Conservation (phyloP, 2,329 filamentous ascomycete genomes). For the Trichoderma arundinaceum region DNA sequence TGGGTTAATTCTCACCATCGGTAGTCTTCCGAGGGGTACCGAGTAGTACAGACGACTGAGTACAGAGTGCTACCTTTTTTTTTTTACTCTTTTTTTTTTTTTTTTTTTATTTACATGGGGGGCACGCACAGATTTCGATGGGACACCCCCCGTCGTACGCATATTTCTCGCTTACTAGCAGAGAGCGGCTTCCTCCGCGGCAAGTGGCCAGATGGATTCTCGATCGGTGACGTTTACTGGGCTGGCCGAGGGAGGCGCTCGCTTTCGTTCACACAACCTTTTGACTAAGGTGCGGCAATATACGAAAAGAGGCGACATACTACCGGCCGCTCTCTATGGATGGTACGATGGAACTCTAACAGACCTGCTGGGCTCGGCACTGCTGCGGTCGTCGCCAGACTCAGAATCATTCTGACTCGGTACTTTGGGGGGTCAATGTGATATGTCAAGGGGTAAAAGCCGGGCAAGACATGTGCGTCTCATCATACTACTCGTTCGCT, state of each 20-base stretch:
- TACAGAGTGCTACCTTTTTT: no score
- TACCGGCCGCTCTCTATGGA: background rate
- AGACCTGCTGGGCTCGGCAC: no score
- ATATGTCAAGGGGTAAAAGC: background rate
- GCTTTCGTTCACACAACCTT: background rate
- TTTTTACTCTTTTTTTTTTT: no score
- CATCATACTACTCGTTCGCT: background rate
- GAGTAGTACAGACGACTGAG: background rate
- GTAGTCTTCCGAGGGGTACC: constrained; percentile 8
- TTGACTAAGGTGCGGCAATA: background rate
- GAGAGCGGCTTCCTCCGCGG: background rate
- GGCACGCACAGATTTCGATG: background rate
- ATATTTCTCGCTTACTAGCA: constrained; percentile 4
- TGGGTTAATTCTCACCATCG: background rate
- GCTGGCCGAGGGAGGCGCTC: background rate
- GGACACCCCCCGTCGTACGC: constrained; percentile 1
- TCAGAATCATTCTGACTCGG: constrained; percentile 5
- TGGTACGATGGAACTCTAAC: no score
- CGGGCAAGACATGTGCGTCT: background rate
- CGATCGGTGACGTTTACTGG: background rate
- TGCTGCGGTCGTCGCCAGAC: background rate
- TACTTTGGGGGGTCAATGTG: background rate
- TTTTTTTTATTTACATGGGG: background rate
- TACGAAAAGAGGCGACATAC: constrained; percentile 19
- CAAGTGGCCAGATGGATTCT: background rate